Base-by-base conservation (phyloP, 1,284 basidiomycete species). In the Melampsora americana region DNA sequence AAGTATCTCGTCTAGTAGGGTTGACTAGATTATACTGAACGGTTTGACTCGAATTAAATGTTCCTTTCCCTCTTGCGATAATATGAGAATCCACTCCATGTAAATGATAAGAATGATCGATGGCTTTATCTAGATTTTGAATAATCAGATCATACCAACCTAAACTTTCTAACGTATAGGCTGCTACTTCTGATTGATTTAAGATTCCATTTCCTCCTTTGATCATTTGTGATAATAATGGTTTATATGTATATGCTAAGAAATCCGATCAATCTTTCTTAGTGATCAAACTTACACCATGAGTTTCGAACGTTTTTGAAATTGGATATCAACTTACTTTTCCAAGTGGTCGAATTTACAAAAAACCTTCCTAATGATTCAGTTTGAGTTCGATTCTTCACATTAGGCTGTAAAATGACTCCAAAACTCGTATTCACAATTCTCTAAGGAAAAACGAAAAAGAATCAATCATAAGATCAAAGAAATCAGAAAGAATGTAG, bases 71-170 rank as follows among this genome's bases (percentile, higher is more conserved):
- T 56, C 53, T 56, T 56, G n/a, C 53, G n/a, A 56, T 56, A 12
- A 44, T 12, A 30, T 78, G 73, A 82, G 79, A 5, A 75, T 68
- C 53, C 76, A 69, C 2, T 79, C 80, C 53, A 78, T 82, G 82
- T 12, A 83, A 77, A 77, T 83, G 82, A 71, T 80, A 82, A 0
- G 84, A 83, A 77, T 84, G 84, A 35, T 80, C 80, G 16, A 82
- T 78, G 20, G 77, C 78, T 0, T 50, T 70, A 67, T 83, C 83
- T 5, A 81, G 56, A 78, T 84, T 83, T 80, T 83, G 83, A 77
- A 85, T 79, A 30, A 81, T 61, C 14, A 74, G 66, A 46, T 74
- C 46, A 26, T 74, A 74, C 30, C 71, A 74, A 4, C 71, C 71
- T 35, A 53, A n/a, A 20, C 5, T 59, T 65, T 74, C 64, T 23